Conservation (phyloP, 2,329 filamentous ascomycete genomes). For the Penicillium hesseltinei region DNA sequence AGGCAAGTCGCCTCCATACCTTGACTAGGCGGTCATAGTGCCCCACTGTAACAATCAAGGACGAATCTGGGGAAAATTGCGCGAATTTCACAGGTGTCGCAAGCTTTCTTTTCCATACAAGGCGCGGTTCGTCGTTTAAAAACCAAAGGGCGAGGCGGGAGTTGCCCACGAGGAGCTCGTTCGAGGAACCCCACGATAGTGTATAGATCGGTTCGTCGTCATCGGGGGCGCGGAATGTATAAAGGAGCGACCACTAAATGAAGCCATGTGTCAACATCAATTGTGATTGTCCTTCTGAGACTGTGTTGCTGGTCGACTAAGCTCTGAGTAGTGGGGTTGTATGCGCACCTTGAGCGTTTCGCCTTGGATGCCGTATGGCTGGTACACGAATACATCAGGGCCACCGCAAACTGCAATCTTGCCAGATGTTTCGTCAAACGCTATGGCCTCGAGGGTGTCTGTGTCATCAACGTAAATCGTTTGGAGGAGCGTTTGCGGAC, state of each 20-base stretch:
- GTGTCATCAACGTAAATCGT: constrained; percentile 83
- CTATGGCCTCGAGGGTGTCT: constrained; percentile 68
- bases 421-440: constrained; percentile 76
- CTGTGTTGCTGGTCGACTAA: constrained; percentile 4
- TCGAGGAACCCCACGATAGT: constrained; percentile 82
- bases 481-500: constrained; percentile 73
- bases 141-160: constrained; percentile 69
- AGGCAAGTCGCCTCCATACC: constrained; percentile 85
- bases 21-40: constrained; percentile 80
- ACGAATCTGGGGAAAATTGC: constrained; percentile 79
- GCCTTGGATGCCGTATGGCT: constrained; percentile 68
- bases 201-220: constrained; percentile 49
- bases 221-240: constrained; percentile 49
- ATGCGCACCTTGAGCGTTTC: constrained; percentile 68
- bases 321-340: constrained; percentile 10
- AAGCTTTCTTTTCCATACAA: constrained; percentile 71
- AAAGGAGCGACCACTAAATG: constrained; percentile 56
- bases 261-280: constrained; percentile 20
- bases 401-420: constrained; percentile 77
- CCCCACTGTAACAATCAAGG: constrained; percentile 79
- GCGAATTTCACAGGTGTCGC: constrained; percentile 73
- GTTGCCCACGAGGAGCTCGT: constrained; percentile 80
- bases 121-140: constrained; percentile 44
- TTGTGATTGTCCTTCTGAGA: neutral
- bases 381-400: constrained; percentile 70